These are phyloP conservation scores for Wolfiporia cocos DNA, from an alignment of 1,284 basidiomycete species.

Conservation along the genomic window DNA sequence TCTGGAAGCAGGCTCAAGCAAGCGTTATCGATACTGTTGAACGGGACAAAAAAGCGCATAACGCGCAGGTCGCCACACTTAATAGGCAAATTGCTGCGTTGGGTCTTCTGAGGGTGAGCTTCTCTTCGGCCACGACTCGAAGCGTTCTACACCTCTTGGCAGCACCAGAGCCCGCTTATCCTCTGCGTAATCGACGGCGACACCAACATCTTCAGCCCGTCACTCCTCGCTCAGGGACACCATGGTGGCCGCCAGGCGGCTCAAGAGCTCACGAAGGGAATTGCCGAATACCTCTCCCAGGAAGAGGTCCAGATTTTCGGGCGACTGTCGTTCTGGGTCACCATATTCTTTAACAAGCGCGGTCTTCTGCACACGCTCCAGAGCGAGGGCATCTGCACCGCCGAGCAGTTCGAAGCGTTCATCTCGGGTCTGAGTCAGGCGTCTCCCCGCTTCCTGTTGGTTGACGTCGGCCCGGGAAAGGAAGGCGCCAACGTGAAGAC, in stretches of 20 bases:
- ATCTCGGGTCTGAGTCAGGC: constrained; percentile 63
- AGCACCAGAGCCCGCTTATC: constrained; percentile 61
- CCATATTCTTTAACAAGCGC: constrained; percentile 60
- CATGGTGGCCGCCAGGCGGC: constrained; percentile 65
- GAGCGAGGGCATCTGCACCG: constrained; percentile 46
- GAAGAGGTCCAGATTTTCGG: constrained; percentile 52
- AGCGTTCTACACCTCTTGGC: constrained; percentile 1
- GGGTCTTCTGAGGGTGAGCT: constrained; percentile 47
- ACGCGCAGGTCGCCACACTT: constrained; percentile 53
- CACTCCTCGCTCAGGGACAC: constrained; percentile 53
- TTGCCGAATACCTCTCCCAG: constrained; percentile 55
- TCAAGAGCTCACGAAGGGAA: constrained; percentile 56
- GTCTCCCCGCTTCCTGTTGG: constrained; percentile 59
- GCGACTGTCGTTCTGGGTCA: constrained; percentile 65
- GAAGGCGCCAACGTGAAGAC: constrained; percentile 69
- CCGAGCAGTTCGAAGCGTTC: constrained; percentile 64
- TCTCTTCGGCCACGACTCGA: background rate
- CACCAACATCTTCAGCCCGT: constrained; percentile 55
- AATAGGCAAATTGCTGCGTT: constrained; percentile 53
- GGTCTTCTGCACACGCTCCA: constrained; percentile 45
- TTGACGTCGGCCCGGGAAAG: constrained; percentile 67
- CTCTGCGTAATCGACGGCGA: constrained; percentile 72
- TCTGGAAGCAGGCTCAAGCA: constrained; percentile 66
- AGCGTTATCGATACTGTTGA: constrained; percentile 51
- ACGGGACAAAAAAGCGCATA: constrained; percentile 54